Conservation (phyloP, 75 land plant genomes). For the Isoetes taiwanensis region DNA sequence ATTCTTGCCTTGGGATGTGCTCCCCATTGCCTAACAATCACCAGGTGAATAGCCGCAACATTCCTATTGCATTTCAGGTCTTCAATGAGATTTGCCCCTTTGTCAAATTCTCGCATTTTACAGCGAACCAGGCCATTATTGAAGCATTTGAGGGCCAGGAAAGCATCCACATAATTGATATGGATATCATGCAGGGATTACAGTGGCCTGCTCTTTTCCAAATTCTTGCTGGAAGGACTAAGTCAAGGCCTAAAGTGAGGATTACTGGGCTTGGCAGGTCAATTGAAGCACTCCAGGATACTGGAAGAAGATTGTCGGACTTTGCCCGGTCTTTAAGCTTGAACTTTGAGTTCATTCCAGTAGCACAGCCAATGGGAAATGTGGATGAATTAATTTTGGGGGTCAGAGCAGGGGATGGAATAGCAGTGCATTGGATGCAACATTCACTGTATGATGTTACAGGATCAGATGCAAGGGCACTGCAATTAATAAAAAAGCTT, state of each 20-base stretch:
- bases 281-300: constrained; percentile 69
- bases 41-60: constrained; percentile 31
- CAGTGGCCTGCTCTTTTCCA: constrained; percentile 97
- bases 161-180: constrained; percentile 80
- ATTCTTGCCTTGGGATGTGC: constrained; percentile 64
- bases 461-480: constrained; percentile 64
- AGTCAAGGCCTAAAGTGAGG: constrained; percentile 58
- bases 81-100: constrained; percentile 93
- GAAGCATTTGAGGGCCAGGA: constrained; percentile 79
- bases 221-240: constrained; percentile 76
- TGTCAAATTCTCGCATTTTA: constrained; percentile 94
- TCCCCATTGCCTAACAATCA: constrained; percentile 44
- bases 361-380: constrained; percentile 62
- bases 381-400: constrained; percentile 39
- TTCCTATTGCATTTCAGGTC: constrained; percentile 70
- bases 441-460: constrained; percentile 93
- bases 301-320: constrained; percentile 74
- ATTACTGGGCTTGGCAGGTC: constrained; percentile 78
- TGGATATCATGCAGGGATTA: constrained; percentile 93
- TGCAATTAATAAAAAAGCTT: constrained; percentile 52
- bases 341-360: constrained; percentile 69
- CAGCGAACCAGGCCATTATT: constrained; percentile 93
- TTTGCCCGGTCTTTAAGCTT: constrained; percentile 67
- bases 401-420: constrained; percentile 45
- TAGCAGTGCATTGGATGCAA: constrained; percentile 91